Percentiles rank a stretch among this genome's conserved stretches.
These are phyloP conservation scores for Galeopsis tetrahit DNA, from an alignment of 257 asterid genomes.

Conservation along the genomic window DNA sequence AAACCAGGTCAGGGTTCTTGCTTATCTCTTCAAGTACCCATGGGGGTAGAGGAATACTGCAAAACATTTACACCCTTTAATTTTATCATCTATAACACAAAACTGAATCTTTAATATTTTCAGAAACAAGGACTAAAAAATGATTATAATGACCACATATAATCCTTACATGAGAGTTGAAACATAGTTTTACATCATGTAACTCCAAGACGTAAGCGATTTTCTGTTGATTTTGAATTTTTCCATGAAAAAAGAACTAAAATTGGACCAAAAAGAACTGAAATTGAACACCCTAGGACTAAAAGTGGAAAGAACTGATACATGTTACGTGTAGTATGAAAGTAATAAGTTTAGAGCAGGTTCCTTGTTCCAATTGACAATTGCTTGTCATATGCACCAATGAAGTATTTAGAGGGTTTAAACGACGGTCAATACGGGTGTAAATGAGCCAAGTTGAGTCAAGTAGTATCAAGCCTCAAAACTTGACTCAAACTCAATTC, in stretches of 20 bases:
- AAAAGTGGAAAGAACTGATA: neutral
- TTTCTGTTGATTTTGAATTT: too few species aligned
- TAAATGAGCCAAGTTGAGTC: too few species aligned
- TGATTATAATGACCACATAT: neutral
- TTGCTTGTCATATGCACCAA: neutral
- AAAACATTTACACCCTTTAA: slow-evolving; percentile 25
- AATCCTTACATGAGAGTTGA: neutral
- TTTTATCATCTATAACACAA: neutral
- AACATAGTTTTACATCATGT: neutral
- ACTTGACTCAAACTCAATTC: too few species aligned
- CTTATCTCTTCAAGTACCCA: slow-evolving; percentile 98
- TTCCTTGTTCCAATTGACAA: slow-evolving; percentile 10
- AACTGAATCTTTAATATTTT: slow-evolving; percentile 4
- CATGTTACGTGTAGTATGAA: neutral
- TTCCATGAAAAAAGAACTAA: too few species aligned
- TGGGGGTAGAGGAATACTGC: slow-evolving; percentile 91
- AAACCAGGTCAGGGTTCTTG: slow-evolving; percentile 84
- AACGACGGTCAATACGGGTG: neutral
- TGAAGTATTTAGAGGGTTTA: neutral
- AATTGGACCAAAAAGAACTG: too few species aligned
- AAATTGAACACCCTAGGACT: too few species aligned
- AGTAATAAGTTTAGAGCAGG: slow-evolving; percentile 7
- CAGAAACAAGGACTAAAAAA: neutral
- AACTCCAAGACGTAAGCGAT: too few species aligned
- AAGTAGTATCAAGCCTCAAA: too few species aligned